These are phyloP conservation scores for Pisolithus sp. DNA, from an alignment of 768 basidiomycete genomes.

Conservation along the genomic window DNA sequence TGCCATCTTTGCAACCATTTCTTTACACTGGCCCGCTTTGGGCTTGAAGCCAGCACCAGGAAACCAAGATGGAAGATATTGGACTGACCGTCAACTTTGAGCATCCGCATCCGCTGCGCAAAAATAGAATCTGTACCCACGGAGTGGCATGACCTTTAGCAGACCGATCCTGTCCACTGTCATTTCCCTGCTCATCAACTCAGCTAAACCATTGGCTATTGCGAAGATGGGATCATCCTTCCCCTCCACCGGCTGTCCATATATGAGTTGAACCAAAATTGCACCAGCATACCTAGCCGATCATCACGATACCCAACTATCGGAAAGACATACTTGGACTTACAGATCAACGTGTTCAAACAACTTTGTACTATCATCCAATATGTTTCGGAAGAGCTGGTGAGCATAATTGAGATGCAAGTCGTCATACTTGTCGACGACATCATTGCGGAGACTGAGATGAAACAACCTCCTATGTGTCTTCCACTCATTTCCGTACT, in stretches of 20 bases:
- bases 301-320: background rate
- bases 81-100: constrained; percentile 1
- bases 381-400: background rate
- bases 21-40: background rate
- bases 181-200: background rate
- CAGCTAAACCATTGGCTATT: background rate
- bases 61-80: constrained; percentile 10
- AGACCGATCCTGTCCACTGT: background rate
- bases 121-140: background rate
- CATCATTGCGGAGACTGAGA: constrained; percentile 5
- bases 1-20: background rate
- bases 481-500: constrained; percentile 13
- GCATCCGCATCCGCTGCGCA: background rate
- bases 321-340: background rate
- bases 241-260: constrained; percentile 1
- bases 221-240: constrained; percentile 4
- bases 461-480: constrained; percentile 12
- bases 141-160: constrained; percentile 3
- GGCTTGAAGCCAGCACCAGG: constrained; percentile 8
- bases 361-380: background rate
- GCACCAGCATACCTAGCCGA: background rate
- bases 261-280: background rate
- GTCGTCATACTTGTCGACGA: constrained; percentile 2
- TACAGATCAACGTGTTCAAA: constrained; percentile 2
- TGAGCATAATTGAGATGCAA: constrained; percentile 1